A percentile compares a stretch with the other conserved stretches of the same genome.
phyloP scores from a whole-genome alignment of 73 alveolate species.

The Paramecium octaurelia region DNA sequence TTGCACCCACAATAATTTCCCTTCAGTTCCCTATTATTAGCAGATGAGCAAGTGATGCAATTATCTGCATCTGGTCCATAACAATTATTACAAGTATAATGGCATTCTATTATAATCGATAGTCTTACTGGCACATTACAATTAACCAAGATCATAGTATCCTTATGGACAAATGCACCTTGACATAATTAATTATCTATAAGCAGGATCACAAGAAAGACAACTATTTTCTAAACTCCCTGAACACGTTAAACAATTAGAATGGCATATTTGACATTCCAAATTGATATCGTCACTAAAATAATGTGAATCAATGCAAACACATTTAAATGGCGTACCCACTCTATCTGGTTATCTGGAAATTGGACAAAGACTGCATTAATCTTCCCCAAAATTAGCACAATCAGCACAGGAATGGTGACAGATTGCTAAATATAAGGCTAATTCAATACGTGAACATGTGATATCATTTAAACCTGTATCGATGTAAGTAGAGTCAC shows the following conservation, averaged over 20 bases:
- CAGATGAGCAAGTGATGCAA: background rate
- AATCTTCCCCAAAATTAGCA: background rate
- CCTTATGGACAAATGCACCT: background rate
- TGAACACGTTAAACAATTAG: background rate
- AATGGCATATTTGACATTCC: background rate
- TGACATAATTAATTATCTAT: background rate
- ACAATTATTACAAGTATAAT: background rate
- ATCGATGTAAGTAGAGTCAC: background rate
- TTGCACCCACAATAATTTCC: background rate
- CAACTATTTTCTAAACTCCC: background rate
- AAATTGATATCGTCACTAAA: background rate
- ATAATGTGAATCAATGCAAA: background rate
- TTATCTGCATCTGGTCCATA: background rate
- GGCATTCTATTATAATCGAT: background rate
- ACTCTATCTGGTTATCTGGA: background rate
- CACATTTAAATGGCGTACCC: background rate
- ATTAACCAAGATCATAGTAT: background rate
- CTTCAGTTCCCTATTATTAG: background rate
- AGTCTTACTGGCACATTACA: slow-evolving; percentile 34
- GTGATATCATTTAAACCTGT: background rate
- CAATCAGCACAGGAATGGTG: background rate
- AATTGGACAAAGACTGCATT: background rate
- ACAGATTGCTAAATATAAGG: background rate
- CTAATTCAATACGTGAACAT: background rate
- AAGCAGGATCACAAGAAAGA: background rate